Evolutionary conservation across 2,329 filamentous ascomycete species (phyloP).

Genomic region (Aschersonia sp.): DNA sequence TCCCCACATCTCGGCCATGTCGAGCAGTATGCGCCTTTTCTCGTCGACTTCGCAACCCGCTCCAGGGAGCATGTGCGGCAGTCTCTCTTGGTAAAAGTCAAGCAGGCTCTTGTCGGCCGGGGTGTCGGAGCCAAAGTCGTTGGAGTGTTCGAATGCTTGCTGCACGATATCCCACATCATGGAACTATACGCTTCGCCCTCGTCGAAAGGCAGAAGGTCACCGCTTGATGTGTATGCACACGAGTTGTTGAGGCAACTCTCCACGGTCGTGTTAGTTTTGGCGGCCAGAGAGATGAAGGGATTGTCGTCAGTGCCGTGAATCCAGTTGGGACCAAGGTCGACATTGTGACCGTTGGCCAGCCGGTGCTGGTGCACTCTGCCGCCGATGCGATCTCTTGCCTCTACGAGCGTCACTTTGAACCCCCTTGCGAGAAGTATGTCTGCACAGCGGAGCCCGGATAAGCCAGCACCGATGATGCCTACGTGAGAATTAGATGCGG

Average conservation of each 20-base stretch:
- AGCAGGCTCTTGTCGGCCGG: conserved; percentile 30
- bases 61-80: conserved; percentile 31
- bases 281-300: conserved; percentile 54
- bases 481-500: conserved; percentile 32
- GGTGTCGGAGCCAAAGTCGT: conserved; percentile 36
- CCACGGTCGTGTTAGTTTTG: conserved; percentile 37
- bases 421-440: conserved; percentile 49
- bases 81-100: conserved; percentile 36
- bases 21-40: conserved; percentile 29
- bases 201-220: conserved; percentile 26
- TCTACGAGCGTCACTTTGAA: conserved; percentile 57
- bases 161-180: conserved; percentile 56
- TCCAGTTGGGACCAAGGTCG: conserved; percentile 66
- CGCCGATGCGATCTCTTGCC: conserved; percentile 51
- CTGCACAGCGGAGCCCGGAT: conserved; percentile 56
- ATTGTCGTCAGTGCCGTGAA: conserved; percentile 59
- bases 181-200: conserved; percentile 31
- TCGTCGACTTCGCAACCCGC: conserved; percentile 22
- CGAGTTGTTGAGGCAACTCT: conserved; percentile 35
- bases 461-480: conserved; percentile 59
- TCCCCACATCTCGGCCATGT: conserved; percentile 53
- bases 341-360: conserved; percentile 33
- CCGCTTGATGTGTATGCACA: conserved; percentile 44
- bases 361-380: conserved; percentile 40
- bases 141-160: conserved; percentile 53